Percentiles rank a stretch among this genome's conserved stretches.
phyloP scores from a whole-genome alignment of 2,329 filamentous ascomycete genomes.

The Cordyceps fumosorosea region DNA sequence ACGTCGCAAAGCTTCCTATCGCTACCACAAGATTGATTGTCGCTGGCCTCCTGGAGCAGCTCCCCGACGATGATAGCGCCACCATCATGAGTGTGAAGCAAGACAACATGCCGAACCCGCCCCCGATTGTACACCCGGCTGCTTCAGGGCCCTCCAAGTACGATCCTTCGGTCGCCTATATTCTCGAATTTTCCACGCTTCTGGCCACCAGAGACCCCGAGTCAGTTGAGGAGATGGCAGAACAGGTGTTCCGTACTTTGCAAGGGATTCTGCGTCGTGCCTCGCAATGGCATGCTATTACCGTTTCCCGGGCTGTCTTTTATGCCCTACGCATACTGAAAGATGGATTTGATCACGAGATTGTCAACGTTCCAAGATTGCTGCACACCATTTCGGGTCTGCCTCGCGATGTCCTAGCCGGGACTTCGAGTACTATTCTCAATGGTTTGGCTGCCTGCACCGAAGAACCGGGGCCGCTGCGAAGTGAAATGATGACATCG shows the following conservation, averaged over 20 bases:
- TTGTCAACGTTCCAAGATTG: conserved; percentile 84
- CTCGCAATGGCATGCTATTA: conserved; percentile 71
- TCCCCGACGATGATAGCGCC: conserved; percentile 75
- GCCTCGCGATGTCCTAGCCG: conserved; percentile 67
- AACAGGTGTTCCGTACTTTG: conserved; percentile 72
- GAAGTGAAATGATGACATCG: conserved; percentile 90
- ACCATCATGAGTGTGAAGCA: conserved; percentile 84
- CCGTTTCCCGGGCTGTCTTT: conserved; percentile 75
- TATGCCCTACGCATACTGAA: conserved; percentile 79
- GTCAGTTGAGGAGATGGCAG: conserved; percentile 67
- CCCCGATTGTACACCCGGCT: conserved; percentile 43
- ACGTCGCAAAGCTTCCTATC: conserved; percentile 53
- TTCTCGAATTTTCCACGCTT: conserved; percentile 85
- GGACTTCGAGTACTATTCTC: conserved; percentile 68
- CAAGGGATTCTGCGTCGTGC: conserved; percentile 77
- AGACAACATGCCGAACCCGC: conserved; percentile 61
- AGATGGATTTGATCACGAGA: conserved; percentile 83
- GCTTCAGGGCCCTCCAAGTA: conserved; percentile 52
- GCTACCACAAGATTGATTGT: conserved; percentile 37
- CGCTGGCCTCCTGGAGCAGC: conserved; percentile 66
- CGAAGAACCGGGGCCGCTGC: conserved; percentile 66
- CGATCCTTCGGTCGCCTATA: conserved; percentile 79
- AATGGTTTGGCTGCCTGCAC: conserved; percentile 77
- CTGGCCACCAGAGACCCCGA: conserved; percentile 70
- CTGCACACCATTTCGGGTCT: conserved; percentile 88